phyloP scores from a whole-genome alignment of 495 filamentous ascomycete species.

The Podospora australis region DNA sequence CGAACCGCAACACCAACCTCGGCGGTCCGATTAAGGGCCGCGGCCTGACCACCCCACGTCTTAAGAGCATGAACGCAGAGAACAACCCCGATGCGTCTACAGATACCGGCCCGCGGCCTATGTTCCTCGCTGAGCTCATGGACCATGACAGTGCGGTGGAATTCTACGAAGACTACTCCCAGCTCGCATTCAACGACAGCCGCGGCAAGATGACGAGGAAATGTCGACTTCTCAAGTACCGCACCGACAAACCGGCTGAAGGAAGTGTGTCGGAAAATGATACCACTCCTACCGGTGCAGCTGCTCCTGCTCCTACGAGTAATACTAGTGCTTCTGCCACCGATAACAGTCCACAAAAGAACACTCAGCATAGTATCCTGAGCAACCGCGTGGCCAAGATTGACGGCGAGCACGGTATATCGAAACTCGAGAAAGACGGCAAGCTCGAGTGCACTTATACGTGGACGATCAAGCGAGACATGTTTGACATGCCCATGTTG shows the following conservation, averaged over 20 bases:
- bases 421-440: constrained; percentile 74
- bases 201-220: constrained; percentile 73
- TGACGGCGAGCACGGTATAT: constrained; percentile 69
- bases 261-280: no score
- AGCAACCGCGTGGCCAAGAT: constrained; percentile 53
- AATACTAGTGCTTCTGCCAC: neutral
- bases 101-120: constrained; percentile 51
- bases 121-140: constrained; percentile 85
- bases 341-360: constrained; percentile 25
- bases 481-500: constrained; percentile 98
- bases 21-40: constrained; percentile 32
- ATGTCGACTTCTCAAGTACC: constrained; percentile 87
- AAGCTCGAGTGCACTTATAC: constrained; percentile 91
- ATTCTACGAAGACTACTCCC: constrained; percentile 94
- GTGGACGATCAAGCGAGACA: constrained; percentile 94
- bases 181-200: constrained; percentile 83
- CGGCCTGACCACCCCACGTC: constrained; percentile 39
- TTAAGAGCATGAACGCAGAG: constrained; percentile 34
- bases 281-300: no score
- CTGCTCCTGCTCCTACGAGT: no score
- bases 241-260: constrained; percentile 50
- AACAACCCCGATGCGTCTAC: constrained; percentile 19
- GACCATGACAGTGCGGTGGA: constrained; percentile 90
- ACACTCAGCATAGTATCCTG: constrained; percentile 42
- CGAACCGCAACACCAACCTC: constrained; percentile 84